Base-by-base conservation (phyloP, 148 eudicot species). In the Vaccinium myrtillus region DNA sequence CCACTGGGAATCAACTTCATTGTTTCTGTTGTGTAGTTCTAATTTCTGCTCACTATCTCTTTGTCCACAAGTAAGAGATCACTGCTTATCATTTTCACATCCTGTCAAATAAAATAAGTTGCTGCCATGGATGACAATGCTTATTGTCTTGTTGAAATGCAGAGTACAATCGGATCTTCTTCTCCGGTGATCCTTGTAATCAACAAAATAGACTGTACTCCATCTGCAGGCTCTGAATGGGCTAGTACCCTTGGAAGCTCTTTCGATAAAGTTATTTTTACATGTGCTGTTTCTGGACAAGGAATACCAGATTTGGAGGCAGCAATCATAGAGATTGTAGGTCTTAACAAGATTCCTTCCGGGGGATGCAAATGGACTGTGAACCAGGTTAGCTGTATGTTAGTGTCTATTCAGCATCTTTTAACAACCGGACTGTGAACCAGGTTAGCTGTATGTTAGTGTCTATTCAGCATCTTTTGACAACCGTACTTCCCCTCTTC, bases 211-310 rank as follows among this genome's bases (percentile, higher is more conserved):
- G 99, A 97, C 86, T 90, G 98, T 84, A 92, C 90, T 81, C 83
- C 88, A 81, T 87, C 91, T 54, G 49, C 85, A 30, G 25, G 76
- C 32, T 67, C 79, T 58, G 90, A 91, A 43, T 90, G 91, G 89
- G 90, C 89, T 49, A 75, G 79, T 79, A 85, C 55, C 51, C 69
- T 83, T 30, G 88, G 69, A 55, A 55, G 79, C 65, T 78, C 85
- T 69, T 95, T 97, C 84, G 83, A 84, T 84, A 92, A 88, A 86
- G 87, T 84, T 76, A 88, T 97, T 79, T 90, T 84, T 85, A 95
- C 99, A 63, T 97, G 95, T 89, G 98, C 98, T 53, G 93, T 97
- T 79, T 94, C 91, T 80, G 99, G 98, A 85, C 89, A 92, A 86
- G 99, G 99, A 69, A 86, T 97, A 53, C 77, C 87, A 76, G 94